A percentile compares a stretch with the other conserved stretches of the same genome.
These are phyloP conservation scores for Colletotrichum sp. DNA, from an alignment of 2,329 filamentous ascomycete species.

Conservation along the genomic window DNA sequence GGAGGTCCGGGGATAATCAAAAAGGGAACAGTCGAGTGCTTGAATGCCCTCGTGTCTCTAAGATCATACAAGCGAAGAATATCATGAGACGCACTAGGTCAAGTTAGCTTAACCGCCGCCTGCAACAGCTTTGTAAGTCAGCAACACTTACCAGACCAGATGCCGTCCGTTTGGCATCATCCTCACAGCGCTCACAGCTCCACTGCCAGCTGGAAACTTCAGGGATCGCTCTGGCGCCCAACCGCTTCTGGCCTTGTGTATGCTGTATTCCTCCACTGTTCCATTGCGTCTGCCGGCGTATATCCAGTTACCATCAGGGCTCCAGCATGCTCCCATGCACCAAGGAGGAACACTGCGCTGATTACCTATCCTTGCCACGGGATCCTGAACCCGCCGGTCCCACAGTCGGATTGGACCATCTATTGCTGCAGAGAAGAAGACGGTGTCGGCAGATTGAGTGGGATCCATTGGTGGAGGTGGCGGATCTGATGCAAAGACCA, in stretches of 20 bases:
- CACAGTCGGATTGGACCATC: slow-evolving; percentile 91
- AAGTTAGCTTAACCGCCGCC: not conserved
- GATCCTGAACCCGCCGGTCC: slow-evolving; percentile 80
- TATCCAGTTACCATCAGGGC: slow-evolving; percentile 91
- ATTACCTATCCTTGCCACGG: slow-evolving; percentile 80
- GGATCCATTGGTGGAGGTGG: slow-evolving; percentile 52
- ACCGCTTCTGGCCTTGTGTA: slow-evolving; percentile 74
- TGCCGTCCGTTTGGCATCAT: slow-evolving; percentile 94
- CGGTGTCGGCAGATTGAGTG: slow-evolving; percentile 71
- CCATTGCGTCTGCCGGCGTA: slow-evolving; percentile 91
- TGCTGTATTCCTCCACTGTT: slow-evolving; percentile 91
- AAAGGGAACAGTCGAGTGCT: slow-evolving; percentile 86
- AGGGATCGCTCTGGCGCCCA: slow-evolving; percentile 79
- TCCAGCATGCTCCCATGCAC: slow-evolving; percentile 99
- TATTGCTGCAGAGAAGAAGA: slow-evolving; percentile 87
- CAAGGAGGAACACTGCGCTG: slow-evolving; percentile 83
- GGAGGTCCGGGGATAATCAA: slow-evolving; percentile 91
- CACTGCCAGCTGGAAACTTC: slow-evolving; percentile 88
- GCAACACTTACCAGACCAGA: slow-evolving; percentile 69
- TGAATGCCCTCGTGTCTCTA: slow-evolving; percentile 66
- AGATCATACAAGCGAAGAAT: slow-evolving; percentile 94
- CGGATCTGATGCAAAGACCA: slow-evolving; percentile 41
- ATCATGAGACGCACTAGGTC: slow-evolving; percentile 82
- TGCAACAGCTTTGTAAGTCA: not conserved
- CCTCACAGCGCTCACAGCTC: slow-evolving; percentile 84